These are phyloP conservation scores for Bathelium albidoporum DNA, from an alignment of 495 filamentous ascomycete genomes.

Conservation along the genomic window DNA sequence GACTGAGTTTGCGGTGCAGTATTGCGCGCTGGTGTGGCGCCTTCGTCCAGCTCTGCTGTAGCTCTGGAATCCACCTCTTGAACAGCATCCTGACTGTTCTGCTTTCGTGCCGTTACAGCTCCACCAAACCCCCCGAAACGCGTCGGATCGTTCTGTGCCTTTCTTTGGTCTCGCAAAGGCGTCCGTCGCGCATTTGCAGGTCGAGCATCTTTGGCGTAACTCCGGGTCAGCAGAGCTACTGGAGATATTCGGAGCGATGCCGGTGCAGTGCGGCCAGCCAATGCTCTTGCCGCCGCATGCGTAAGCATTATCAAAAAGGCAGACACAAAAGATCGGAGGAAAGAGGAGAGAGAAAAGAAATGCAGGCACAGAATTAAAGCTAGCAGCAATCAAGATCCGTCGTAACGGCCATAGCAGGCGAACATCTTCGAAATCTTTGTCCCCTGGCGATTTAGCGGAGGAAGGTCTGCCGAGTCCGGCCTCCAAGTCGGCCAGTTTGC, in stretches of 20 bases:
- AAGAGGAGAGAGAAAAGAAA: not conserved
- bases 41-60: not conserved
- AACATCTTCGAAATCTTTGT: slow-evolving; percentile 1
- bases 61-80: not conserved
- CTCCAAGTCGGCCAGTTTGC: not conserved
- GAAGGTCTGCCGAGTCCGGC: not conserved
- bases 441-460: not conserved
- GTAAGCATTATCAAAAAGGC: slow-evolving; percentile 10
- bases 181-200: not conserved
- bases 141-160: not conserved
- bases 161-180: not conserved
- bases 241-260: slow-evolving; percentile 5
- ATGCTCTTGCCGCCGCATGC: slow-evolving; percentile 14
- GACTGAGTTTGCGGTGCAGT: not conserved
- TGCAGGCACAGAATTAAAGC: not conserved
- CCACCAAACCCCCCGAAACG: not conserved
- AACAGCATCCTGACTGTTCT: not conserved
- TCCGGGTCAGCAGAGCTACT: slow-evolving; percentile 9
- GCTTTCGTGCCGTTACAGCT: not conserved
- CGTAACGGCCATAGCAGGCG: too few species aligned
- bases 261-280: slow-evolving; percentile 2
- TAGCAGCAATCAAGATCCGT: too few species aligned
- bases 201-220: slow-evolving; percentile 10
- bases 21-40: not conserved
- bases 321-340: not conserved